A percentile compares a stretch with the other conserved stretches of the same genome.
phyloP scores from a whole-genome alignment of 495 filamentous ascomycete genomes.

The Penicillium odoratum region DNA sequence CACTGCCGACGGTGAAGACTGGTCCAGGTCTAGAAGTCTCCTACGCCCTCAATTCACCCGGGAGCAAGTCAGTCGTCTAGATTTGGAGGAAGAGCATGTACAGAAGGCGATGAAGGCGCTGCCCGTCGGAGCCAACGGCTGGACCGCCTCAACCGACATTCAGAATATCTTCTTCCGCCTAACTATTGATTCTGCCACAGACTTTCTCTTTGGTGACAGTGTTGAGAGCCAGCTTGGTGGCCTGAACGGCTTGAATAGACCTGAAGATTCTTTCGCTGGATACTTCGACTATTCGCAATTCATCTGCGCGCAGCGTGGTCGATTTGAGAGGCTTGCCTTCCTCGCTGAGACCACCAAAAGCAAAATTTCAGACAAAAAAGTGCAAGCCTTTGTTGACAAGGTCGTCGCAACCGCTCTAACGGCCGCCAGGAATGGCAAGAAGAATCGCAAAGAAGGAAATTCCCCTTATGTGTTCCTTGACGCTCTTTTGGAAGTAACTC shows the following conservation, averaged over 20 bases:
- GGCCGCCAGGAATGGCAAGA: no score
- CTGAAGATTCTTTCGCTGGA: neutral
- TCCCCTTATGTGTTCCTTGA: slow-evolving; percentile 20
- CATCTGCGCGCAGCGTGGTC: no score
- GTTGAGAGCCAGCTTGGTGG: slow-evolving; percentile 35
- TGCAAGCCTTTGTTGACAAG: no score
- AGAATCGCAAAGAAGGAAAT: neutral
- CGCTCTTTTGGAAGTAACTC: slow-evolving; percentile 17
- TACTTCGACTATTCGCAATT: neutral
- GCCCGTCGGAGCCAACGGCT: neutral
- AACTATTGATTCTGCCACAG: slow-evolving; percentile 69
- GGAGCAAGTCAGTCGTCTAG: slow-evolving; percentile 59
- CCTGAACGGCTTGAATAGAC: neutral
- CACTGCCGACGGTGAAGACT: slow-evolving; percentile 61
- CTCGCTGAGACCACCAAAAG: no score
- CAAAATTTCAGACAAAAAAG: no score
- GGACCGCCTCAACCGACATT: neutral
- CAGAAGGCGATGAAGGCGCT: neutral
- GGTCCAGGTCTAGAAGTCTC: slow-evolving; percentile 64
- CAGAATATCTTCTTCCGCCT: neutral
- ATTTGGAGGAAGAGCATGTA: slow-evolving; percentile 61
- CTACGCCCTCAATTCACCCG: slow-evolving; percentile 64
- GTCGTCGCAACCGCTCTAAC: no score
- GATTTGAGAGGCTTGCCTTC: no score
- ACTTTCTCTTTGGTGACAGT: slow-evolving; percentile 69